Conservation (phyloP, 1,139 yeast genomes). For the Yamadazyma atmosphaerica region DNA sequence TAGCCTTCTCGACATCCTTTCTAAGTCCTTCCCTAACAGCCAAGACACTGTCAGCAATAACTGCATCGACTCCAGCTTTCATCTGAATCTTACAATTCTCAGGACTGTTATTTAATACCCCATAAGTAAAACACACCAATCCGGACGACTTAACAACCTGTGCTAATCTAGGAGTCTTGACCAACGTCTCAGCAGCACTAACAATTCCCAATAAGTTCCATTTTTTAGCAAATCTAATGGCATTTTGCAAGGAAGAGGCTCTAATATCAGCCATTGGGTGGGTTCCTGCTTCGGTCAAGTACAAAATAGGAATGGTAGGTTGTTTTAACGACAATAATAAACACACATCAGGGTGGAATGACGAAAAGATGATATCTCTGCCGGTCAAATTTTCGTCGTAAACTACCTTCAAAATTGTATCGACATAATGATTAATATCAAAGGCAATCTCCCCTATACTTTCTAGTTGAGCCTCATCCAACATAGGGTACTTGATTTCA, state of each 20-base stretch:
- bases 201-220: slow-evolving; percentile 95
- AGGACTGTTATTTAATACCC: slow-evolving; percentile 81
- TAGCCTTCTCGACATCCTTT: slow-evolving; percentile 23
- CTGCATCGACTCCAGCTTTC: slow-evolving; percentile 96
- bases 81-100: slow-evolving; percentile 82
- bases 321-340: slow-evolving; percentile 83
- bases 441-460: slow-evolving; percentile 84
- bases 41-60: slow-evolving; percentile 90
- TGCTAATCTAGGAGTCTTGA: slow-evolving; percentile 85
- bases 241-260: slow-evolving; percentile 86
- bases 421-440: slow-evolving; percentile 86
- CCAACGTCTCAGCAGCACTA: slow-evolving; percentile 81
- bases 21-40: slow-evolving; percentile 87
- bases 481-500: slow-evolving; percentile 94
- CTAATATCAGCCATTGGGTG: slow-evolving; percentile 82
- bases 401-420: slow-evolving; percentile 76
- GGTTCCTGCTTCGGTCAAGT: slow-evolving; percentile 87
- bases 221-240: slow-evolving; percentile 84
- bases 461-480: slow-evolving; percentile 87
- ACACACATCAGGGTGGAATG: slow-evolving; percentile 95
- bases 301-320: slow-evolving; percentile 88
- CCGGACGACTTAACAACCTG: slow-evolving; percentile 89
- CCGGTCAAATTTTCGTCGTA: slow-evolving; percentile 74
- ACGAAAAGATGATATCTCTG: slow-evolving; percentile 85
- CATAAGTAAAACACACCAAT: slow-evolving; percentile 91